These are phyloP conservation scores for Carpinus fangiana DNA, from an alignment of 306 rosid species.

Conservation along the genomic window DNA sequence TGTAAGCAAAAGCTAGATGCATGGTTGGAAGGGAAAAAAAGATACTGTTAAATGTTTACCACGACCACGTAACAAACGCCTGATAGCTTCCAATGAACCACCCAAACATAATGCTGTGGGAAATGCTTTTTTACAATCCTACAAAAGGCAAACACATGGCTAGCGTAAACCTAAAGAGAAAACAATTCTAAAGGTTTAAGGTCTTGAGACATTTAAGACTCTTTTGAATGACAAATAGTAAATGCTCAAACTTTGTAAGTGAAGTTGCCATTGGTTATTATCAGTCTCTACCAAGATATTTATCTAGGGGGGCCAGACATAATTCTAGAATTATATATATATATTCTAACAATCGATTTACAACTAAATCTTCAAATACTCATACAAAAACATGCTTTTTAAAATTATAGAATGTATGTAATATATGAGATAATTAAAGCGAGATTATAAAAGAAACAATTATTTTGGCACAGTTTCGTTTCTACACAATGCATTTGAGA, in stretches of 20 bases:
- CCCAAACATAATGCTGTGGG: slow-evolving; percentile 88
- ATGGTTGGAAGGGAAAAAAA: background rate
- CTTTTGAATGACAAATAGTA: background rate
- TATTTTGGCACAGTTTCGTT: too few species aligned
- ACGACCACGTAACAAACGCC: slow-evolving; percentile 49
- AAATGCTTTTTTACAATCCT: slow-evolving; percentile 88
- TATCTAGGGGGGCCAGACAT: too few species aligned
- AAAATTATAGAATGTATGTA: too few species aligned
- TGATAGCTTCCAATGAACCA: slow-evolving; percentile 71
- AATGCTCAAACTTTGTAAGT: background rate
- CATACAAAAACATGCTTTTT: too few species aligned
- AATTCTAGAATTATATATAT: too few species aligned
- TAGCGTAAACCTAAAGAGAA: slow-evolving; percentile 3
- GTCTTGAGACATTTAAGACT: background rate
- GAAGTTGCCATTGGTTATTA: background rate
- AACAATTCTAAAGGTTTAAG: background rate
- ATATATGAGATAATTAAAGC: too few species aligned
- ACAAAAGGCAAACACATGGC: slow-evolving; percentile 3
- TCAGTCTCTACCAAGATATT: too few species aligned
- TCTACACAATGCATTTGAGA: too few species aligned
- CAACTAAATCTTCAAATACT: too few species aligned
- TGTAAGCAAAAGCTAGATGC: background rate
- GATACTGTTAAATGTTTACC: slow-evolving; percentile 39
- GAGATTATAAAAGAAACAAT: too few species aligned
- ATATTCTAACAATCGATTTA: too few species aligned